These are phyloP conservation scores for Scenedesmus sp. DNA, from an alignment of 163 green algal genomes.

Conservation along the genomic window DNA sequence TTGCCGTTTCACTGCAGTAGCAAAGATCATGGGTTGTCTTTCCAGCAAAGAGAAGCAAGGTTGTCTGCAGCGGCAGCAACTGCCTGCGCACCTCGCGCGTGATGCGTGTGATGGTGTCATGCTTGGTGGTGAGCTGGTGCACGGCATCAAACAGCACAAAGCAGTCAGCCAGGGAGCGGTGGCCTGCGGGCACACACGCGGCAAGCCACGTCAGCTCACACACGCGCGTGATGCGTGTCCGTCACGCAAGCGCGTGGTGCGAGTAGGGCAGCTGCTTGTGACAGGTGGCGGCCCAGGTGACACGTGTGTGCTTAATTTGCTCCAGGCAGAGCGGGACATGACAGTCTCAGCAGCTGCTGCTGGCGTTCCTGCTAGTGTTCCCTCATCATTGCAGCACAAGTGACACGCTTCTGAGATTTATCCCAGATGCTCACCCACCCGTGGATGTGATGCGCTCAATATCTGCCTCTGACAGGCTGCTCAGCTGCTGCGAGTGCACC, in stretches of 20 bases:
- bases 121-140: slow-evolving; percentile 80
- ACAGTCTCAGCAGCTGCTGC: neutral
- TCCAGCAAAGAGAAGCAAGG: neutral
- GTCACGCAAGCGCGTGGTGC: neutral
- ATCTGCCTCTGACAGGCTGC: neutral
- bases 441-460: slow-evolving; percentile 17
- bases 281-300: too few species aligned
- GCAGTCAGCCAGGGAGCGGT: slow-evolving; percentile 72
- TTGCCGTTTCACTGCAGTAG: neutral
- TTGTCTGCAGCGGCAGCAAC: neutral
- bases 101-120: slow-evolving; percentile 77
- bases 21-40: neutral
- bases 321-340: too few species aligned
- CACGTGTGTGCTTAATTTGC: too few species aligned
- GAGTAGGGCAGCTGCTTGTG: too few species aligned
- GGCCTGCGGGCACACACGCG: slow-evolving; percentile 7
- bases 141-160: slow-evolving; percentile 90
- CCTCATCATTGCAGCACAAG: neutral
- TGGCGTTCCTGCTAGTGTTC: neutral
- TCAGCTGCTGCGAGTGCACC: neutral
- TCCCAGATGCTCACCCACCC: neutral
- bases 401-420: neutral
- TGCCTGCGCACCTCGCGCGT: slow-evolving; percentile 63
- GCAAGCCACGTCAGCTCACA: neutral
- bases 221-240: neutral